These are phyloP conservation scores for Corrigiola litoralis DNA, from an alignment of 179 eudicot genomes.

Conservation along the genomic window DNA sequence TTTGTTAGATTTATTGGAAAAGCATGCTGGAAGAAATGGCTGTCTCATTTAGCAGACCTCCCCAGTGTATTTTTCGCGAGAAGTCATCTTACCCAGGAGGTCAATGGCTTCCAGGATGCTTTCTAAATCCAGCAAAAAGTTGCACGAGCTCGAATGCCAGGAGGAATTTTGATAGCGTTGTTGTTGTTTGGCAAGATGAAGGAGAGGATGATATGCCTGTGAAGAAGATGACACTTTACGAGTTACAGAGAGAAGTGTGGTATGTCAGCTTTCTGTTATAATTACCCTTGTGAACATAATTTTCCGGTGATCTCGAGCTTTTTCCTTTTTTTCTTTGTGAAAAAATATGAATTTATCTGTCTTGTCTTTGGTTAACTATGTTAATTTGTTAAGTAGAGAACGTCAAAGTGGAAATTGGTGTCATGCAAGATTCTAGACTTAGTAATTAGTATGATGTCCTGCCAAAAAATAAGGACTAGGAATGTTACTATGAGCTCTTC, in stretches of 20 bases:
- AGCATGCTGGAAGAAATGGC: conserved; percentile 61
- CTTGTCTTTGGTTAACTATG: no score
- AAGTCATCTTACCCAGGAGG: conserved; percentile 74
- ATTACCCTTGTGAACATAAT: not conserved
- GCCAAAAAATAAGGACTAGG: no score
- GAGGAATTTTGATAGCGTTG: conserved; percentile 55
- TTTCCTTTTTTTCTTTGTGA: no score
- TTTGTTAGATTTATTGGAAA: conserved; percentile 72
- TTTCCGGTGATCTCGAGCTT: not conserved
- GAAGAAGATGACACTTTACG: conserved; percentile 56
- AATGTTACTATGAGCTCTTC: no score
- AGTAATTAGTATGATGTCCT: no score
- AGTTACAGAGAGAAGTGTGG: conserved; percentile 74
- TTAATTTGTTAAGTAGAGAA: no score
- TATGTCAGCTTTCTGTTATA: conserved; percentile 28
- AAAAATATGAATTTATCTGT: no score
- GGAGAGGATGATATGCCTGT: conserved; percentile 66
- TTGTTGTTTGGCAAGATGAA: conserved; percentile 78
- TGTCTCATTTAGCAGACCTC: conserved; percentile 58
- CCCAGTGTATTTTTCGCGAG: conserved; percentile 57
- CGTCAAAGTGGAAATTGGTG: no score
- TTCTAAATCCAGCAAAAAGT: conserved; percentile 64
- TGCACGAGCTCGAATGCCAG: conserved; percentile 54
- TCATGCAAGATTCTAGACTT: no score
- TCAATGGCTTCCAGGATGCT: conserved; percentile 84